Conservation (phyloP, 1,284 basidiomycete genomes). For the Meripilus lineatus region DNA sequence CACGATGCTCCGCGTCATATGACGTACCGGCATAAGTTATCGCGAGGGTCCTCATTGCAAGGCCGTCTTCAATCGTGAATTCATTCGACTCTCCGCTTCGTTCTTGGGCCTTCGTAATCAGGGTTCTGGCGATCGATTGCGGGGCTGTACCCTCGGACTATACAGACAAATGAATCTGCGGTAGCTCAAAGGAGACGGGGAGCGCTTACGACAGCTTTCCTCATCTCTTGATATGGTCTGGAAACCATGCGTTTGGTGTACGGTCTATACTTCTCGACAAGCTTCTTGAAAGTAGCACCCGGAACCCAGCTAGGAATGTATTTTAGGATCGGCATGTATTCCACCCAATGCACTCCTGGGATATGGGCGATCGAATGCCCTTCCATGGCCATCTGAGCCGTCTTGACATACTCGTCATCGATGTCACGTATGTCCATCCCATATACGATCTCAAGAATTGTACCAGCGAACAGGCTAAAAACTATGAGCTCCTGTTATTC, state of each 20-base stretch:
- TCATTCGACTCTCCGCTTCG: background rate
- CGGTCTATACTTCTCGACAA: conserved; percentile 1
- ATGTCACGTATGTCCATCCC: conserved; percentile 16
- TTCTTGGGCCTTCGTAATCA: background rate
- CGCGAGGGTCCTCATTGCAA: background rate
- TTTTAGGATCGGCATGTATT: conserved; percentile 12
- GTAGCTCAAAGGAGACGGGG: background rate
- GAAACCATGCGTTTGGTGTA: background rate
- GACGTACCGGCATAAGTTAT: conserved; percentile 1
- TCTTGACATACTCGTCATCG: conserved; percentile 11
- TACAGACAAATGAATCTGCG: background rate
- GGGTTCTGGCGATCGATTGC: background rate
- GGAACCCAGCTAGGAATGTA: conserved; percentile 15
- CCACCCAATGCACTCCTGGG: conserved; percentile 12
- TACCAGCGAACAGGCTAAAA: background rate
- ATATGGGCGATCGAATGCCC: background rate
- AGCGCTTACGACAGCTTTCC: background rate
- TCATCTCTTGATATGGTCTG: background rate
- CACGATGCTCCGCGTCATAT: background rate
- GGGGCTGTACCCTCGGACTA: background rate
- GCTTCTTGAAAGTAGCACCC: conserved; percentile 9
- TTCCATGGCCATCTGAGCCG: conserved; percentile 2
- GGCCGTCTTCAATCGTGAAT: background rate
- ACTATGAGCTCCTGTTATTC: background rate
- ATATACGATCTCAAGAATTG: conserved; percentile 14